Percentiles rank a stretch among this genome's conserved stretches.
These are phyloP conservation scores for Pseudozyma sp. DNA, from an alignment of 1,284 basidiomycete species.

Conservation along the genomic window DNA sequence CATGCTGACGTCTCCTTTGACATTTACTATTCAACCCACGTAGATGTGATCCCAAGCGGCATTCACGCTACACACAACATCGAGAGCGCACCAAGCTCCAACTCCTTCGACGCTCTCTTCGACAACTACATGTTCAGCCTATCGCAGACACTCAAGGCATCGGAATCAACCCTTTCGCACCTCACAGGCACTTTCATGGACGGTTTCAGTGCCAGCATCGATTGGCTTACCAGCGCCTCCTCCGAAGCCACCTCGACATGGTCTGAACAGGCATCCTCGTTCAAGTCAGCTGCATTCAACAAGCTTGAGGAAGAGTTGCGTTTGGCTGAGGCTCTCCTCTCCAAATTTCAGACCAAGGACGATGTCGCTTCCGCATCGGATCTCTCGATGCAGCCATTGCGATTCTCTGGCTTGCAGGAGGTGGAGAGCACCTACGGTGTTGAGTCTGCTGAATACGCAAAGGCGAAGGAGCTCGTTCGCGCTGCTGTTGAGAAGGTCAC, in stretches of 20 bases:
- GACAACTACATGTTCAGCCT: slow-evolving; percentile 37
- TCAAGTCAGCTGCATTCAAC: slow-evolving; percentile 35
- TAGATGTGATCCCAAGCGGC: slow-evolving; percentile 40
- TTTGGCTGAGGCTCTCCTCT: slow-evolving; percentile 32
- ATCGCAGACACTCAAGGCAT: slow-evolving; percentile 24
- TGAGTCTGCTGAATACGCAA: slow-evolving; percentile 28
- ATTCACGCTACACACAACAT: slow-evolving; percentile 46
- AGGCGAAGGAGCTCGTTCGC: slow-evolving; percentile 32
- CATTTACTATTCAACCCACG: background rate
- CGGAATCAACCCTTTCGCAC: slow-evolving; percentile 37
- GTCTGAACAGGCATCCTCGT: slow-evolving; percentile 30
- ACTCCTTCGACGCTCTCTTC: slow-evolving; percentile 50
- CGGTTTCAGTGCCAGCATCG: slow-evolving; percentile 36
- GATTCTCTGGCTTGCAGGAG: slow-evolving; percentile 46
- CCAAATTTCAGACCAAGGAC: slow-evolving; percentile 18
- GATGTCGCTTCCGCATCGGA: slow-evolving; percentile 4
- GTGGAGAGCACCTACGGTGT: slow-evolving; percentile 42
- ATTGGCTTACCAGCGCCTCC: slow-evolving; percentile 34
- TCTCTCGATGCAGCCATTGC: slow-evolving; percentile 45
- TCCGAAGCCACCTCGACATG: slow-evolving; percentile 13
- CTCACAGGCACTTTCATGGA: slow-evolving; percentile 34
- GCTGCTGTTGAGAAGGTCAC: slow-evolving; percentile 30
- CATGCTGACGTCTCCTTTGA: background rate
- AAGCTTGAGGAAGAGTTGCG: slow-evolving; percentile 41
- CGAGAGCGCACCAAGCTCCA: slow-evolving; percentile 20